A percentile compares a stretch with the other conserved stretches of the same genome.
These are phyloP conservation scores for Hanseniaspora hatyaiensis DNA, from an alignment of 805 yeast genomes.

Conservation along the genomic window DNA sequence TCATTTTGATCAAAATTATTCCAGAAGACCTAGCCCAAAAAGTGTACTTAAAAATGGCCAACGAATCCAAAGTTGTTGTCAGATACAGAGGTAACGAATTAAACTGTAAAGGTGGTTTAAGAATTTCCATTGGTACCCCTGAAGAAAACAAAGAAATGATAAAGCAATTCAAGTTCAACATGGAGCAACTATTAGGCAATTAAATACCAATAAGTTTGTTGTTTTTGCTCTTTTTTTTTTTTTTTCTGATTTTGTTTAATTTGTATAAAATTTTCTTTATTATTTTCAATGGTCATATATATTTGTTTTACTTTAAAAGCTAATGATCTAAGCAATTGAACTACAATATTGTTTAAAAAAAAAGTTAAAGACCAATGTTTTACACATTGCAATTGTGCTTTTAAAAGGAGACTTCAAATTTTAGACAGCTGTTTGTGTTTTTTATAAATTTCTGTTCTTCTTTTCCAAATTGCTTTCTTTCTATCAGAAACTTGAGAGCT, in stretches of 20 bases:
- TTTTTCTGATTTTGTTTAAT: background rate
- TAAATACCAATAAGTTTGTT: background rate
- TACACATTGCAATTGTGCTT: no score
- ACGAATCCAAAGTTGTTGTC: conserved; percentile 63
- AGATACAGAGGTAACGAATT: conserved; percentile 84
- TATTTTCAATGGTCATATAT: background rate
- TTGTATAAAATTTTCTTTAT: background rate
- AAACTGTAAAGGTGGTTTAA: conserved; percentile 77
- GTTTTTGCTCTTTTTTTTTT: background rate
- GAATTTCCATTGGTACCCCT: conserved; percentile 77
- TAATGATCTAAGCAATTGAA: no score
- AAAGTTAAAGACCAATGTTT: no score
- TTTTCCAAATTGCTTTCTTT: no score
- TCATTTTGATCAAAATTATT: conserved; percentile 61
- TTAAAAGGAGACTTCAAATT: no score
- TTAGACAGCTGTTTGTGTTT: no score
- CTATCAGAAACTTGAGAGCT: background rate
- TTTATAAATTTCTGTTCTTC: no score
- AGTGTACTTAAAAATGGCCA: conserved; percentile 62
- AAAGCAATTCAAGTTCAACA: conserved; percentile 34
- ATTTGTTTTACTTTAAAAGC: background rate
- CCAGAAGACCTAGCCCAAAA: conserved; percentile 60
- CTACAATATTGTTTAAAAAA: no score
- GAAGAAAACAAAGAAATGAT: conserved; percentile 58
- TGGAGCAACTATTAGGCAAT: conserved; percentile 21